phyloP scores from a whole-genome alignment of 768 basidiomycete species.

The Cantharellus cinnabarinus region DNA sequence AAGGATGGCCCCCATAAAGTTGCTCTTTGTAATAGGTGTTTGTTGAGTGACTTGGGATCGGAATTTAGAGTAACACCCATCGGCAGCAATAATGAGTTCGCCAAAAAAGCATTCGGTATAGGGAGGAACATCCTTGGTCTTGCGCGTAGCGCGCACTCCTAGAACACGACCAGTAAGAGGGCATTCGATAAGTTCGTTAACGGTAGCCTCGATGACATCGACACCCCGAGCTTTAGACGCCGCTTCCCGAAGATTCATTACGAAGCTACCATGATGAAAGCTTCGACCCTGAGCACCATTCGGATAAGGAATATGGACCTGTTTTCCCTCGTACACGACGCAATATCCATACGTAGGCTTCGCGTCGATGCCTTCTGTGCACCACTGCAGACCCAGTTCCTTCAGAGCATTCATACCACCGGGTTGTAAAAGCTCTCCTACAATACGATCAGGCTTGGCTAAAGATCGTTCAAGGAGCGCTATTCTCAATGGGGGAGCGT shows the following conservation, averaged over 20 bases:
- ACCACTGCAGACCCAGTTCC: constrained; percentile 53
- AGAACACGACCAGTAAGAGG: constrained; percentile 30
- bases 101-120: constrained; percentile 39
- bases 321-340: constrained; percentile 41
- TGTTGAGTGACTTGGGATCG: constrained; percentile 19
- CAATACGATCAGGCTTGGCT: constrained; percentile 85
- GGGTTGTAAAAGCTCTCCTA: constrained; percentile 91
- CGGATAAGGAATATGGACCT: constrained; percentile 83
- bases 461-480: constrained; percentile 82
- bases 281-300: constrained; percentile 47
- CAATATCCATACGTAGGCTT: constrained; percentile 72
- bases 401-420: constrained; percentile 63
- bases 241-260: constrained; percentile 53
- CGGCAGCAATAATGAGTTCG: constrained; percentile 70
- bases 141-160: constrained; percentile 43
- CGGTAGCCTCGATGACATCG: constrained; percentile 70
- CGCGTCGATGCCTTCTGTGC: constrained; percentile 76
- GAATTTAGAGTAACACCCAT: constrained; percentile 93
- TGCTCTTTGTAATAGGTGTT: constrained; percentile 36
- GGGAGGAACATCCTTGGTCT: constrained; percentile 14
- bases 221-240: constrained; percentile 42
- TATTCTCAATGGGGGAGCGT: constrained; percentile 42
- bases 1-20: constrained; percentile 74
- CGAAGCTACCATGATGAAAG: constrained; percentile 88
- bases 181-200: constrained; percentile 50